Evolutionary conservation across 1,139 yeast genomes (phyloP).

Genomic region (Candida albicans): DNA sequence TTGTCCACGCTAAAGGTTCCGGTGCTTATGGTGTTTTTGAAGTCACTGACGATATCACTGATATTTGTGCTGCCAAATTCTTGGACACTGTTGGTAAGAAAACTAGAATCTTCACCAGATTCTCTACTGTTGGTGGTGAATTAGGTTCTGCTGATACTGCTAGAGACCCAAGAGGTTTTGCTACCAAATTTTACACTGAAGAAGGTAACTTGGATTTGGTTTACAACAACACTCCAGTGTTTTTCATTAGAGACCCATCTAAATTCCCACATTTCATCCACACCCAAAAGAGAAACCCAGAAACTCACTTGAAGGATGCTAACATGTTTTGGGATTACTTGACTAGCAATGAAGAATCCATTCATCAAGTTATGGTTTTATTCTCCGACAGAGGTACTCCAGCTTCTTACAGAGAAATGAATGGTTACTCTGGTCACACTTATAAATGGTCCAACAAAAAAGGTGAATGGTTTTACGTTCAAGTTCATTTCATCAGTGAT

Average conservation of each 20-base stretch:
- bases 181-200: constrained; percentile 80
- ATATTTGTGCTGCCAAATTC: constrained; percentile 69
- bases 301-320: constrained; percentile 78
- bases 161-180: constrained; percentile 88
- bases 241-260: constrained; percentile 82
- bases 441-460: constrained; percentile 66
- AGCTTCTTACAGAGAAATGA: constrained; percentile 61
- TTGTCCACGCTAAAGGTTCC: constrained; percentile 88
- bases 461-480: constrained; percentile 67
- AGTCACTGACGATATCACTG: constrained; percentile 79
- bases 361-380: constrained; percentile 62
- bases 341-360: constrained; percentile 59
- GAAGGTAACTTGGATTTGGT: constrained; percentile 90
- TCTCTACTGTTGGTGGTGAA: constrained; percentile 91
- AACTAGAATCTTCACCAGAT: constrained; percentile 71
- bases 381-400: constrained; percentile 75
- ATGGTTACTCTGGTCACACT: constrained; percentile 73
- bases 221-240: constrained; percentile 86
- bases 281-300: constrained; percentile 79
- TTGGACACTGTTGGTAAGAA: constrained; percentile 73
- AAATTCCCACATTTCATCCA: constrained; percentile 89
- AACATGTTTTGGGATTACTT: constrained; percentile 73
- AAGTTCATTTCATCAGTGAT: constrained; percentile 60
- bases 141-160: constrained; percentile 81
- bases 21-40: constrained; percentile 83